Evolutionary conservation across 179 eudicot genomes (phyloP).

Genomic region (Gypsophila paniculata): DNA sequence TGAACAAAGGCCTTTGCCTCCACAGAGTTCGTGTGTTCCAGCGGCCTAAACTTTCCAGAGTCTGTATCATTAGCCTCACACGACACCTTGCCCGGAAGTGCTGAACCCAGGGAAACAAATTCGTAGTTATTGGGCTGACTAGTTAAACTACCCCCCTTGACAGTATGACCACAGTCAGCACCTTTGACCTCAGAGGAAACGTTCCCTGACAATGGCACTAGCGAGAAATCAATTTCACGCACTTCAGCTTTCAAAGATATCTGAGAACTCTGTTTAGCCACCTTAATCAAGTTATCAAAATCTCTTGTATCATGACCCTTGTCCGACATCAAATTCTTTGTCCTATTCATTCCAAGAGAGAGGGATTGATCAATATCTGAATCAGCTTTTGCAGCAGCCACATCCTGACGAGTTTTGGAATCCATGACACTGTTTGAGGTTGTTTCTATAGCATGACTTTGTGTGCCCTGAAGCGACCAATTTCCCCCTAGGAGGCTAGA

Average conservation of each 20-base stretch:
- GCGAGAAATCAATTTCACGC: slow-evolving; percentile 21
- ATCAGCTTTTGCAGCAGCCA: slow-evolving; percentile 12
- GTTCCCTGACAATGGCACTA: slow-evolving; percentile 15
- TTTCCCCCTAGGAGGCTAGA: slow-evolving; percentile 2
- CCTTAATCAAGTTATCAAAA: background rate
- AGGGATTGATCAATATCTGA: slow-evolving; percentile 19
- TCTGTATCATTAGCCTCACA: slow-evolving; percentile 2
- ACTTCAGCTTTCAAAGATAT: slow-evolving; percentile 22
- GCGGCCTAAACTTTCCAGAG: background rate
- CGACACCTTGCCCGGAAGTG: background rate
- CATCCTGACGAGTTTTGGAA: slow-evolving; percentile 18
- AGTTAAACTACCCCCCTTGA: background rate
- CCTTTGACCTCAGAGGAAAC: slow-evolving; percentile 2
- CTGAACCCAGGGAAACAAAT: background rate
- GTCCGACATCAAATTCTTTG: slow-evolving; percentile 14
- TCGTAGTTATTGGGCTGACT: background rate
- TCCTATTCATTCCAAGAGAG: slow-evolving; percentile 19
- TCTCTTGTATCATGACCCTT: slow-evolving; percentile 3
- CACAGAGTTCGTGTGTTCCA: background rate
- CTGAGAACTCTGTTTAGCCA: slow-evolving; percentile 6
- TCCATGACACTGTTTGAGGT: slow-evolving; percentile 10
- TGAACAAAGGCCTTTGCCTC: background rate
- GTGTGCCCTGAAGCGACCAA: background rate
- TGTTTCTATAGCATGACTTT: slow-evolving; percentile 16
- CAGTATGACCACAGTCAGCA: slow-evolving; percentile 15